Evolutionary conservation across 805 yeast species (phyloP), one percentile per base, ranked within the genome.

Genomic region (Metschnikowia aberdeeniae): DNA sequence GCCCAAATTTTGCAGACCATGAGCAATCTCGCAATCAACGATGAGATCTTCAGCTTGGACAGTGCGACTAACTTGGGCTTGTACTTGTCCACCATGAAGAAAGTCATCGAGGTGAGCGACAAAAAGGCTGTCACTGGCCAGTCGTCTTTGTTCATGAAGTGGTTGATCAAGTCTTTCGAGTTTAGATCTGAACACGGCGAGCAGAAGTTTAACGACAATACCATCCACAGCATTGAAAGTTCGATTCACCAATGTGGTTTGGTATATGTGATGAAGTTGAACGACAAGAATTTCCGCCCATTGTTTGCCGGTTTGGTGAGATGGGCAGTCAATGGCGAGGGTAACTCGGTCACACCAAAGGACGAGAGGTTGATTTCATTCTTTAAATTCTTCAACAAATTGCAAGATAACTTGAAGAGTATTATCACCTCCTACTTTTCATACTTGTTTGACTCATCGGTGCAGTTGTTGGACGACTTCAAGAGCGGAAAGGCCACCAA

Each of bases 261-360:
- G 52, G 72, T 72, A 20, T 83, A 81, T 54, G 95, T 92, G 14
- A 76, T 93, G 83, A 90, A 92, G 66, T 77, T 93, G 67, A 93
- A 93, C 62, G 99, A 93, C 63, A 89, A 88, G 68, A 79, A 83
- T 19, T 93, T 93, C 76, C 80, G 97, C 60, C 99, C 99, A 14
- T 71, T 88, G 60, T 93, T 93, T 67, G 92, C 90, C 6, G 73
- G 83, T 22, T 72, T 89, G 55, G 89, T 86, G 10, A 80, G 89
- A 62, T 93, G 99, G 99, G 95, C 97, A 2, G 78, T 87, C 56
- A 86, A 82, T 51, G 95, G 89, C 46, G 95, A 84, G 63, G 89
- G 86, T 35, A 77, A 78, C 10, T 67, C 61, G 4, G 65, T 75
- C 40, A 31, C 37, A 7, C 53, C 63, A 5, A 59, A 59, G 24